phyloP scores from a whole-genome alignment of 306 rosid species.

The Cyclanthera cordifolia region DNA sequence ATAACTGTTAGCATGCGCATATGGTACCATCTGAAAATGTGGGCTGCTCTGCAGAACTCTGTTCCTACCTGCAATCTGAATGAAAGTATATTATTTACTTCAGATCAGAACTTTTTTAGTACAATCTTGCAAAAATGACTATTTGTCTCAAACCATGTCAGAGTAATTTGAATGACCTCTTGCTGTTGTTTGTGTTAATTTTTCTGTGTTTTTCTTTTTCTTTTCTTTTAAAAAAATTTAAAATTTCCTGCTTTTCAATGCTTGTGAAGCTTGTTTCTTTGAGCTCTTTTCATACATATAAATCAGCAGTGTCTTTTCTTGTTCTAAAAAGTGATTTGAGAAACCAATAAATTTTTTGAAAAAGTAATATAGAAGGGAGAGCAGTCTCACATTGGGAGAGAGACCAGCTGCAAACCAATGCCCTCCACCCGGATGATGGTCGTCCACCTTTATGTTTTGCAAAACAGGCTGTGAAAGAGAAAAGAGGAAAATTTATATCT shows the following conservation, averaged over 20 bases:
- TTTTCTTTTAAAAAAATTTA: too few species aligned
- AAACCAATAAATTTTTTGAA: background rate
- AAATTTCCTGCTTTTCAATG: too few species aligned
- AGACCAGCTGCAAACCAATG: conserved; percentile 99
- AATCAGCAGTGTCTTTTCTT: too few species aligned
- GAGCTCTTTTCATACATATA: too few species aligned
- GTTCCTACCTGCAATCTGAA: conserved; percentile 63
- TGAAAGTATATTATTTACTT: conserved; percentile 16
- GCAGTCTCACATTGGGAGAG: conserved; percentile 79
- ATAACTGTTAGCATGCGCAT: conserved; percentile 64
- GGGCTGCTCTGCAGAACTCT: conserved; percentile 62
- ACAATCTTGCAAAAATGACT: conserved; percentile 9
- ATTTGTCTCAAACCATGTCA: too few species aligned
- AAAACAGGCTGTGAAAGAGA: conserved; percentile 52
- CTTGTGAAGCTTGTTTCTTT: too few species aligned
- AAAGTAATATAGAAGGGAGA: conserved; percentile 12
- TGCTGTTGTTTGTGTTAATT: too few species aligned
- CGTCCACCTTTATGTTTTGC: conserved; percentile 83
- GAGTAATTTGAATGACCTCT: background rate
- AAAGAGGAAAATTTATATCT: background rate
- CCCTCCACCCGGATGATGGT: conserved; percentile 97
- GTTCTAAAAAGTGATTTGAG: background rate
- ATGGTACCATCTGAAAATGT: conserved; percentile 72
- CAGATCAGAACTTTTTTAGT: conserved; percentile 5
- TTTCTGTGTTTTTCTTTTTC: too few species aligned